Conservation (phyloP, 139 green algal species). For the Chlorella sp. region DNA sequence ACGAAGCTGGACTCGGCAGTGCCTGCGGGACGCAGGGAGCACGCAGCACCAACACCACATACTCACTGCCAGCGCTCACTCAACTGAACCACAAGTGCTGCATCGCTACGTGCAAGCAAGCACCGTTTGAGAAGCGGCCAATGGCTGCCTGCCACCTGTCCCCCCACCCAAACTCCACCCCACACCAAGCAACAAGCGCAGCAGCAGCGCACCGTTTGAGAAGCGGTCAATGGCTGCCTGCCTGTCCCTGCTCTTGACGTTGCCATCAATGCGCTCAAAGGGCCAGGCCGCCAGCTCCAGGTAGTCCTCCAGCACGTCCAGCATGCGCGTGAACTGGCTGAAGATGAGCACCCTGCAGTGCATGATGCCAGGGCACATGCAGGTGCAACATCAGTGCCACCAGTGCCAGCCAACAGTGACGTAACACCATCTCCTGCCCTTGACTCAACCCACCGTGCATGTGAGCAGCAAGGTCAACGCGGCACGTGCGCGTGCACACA, state of each 20-base stretch:
- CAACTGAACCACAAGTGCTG: not conserved
- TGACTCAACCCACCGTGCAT: too few species aligned
- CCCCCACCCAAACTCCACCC: not conserved
- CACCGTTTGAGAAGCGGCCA: not conserved
- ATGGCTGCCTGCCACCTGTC: not conserved
- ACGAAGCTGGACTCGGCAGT: conserved; percentile 50
- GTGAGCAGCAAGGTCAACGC: too few species aligned
- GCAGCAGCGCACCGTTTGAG: conserved; percentile 46
- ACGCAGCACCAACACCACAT: not conserved
- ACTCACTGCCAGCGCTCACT: not conserved
- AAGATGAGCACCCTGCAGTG: conserved; percentile 85
- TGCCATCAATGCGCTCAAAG: conserved; percentile 84
- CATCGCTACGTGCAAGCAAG: not conserved
- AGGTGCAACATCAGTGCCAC: too few species aligned
- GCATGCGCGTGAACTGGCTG: conserved; percentile 72
- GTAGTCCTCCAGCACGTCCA: conserved; percentile 84
- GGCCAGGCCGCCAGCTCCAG: conserved; percentile 41
- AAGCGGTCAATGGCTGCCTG: conserved; percentile 90
- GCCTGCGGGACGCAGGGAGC: conserved; percentile 42
- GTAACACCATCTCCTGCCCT: too few species aligned
- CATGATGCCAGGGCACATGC: too few species aligned
- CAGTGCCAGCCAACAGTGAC: too few species aligned
- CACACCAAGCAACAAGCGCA: not conserved
- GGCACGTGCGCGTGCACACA: too few species aligned
- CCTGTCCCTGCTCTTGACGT: conserved; percentile 43